These are phyloP conservation scores for Mortierella sp. DNA, from an alignment of 371 early-diverging fungal genomes.

Conservation along the genomic window DNA sequence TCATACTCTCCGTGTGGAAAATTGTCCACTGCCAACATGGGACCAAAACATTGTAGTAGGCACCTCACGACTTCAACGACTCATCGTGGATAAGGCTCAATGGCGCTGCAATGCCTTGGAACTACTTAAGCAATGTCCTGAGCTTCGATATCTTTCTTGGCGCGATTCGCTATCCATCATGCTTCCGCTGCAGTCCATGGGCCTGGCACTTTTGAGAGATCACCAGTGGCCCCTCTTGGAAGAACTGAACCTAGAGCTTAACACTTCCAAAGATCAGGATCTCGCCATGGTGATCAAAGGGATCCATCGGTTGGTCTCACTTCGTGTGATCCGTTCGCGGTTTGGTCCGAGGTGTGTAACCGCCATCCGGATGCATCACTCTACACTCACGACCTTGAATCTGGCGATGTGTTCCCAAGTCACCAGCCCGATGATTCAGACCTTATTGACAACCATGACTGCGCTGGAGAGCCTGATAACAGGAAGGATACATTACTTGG, in stretches of 20 bases:
- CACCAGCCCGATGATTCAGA: constrained; percentile 3
- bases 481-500: constrained; percentile 2
- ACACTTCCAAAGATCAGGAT: neutral
- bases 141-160: constrained; percentile 6
- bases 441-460: constrained; percentile 11
- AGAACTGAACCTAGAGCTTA: constrained; percentile 1
- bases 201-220: neutral
- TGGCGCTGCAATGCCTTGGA: neutral
- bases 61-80: neutral
- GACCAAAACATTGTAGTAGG: neutral
- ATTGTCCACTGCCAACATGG: neutral
- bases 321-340: neutral
- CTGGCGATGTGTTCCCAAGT: neutral
- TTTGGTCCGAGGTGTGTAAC: neutral
- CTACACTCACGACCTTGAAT: constrained; percentile 4
- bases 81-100: neutral
- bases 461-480: constrained; percentile 2
- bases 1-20: neutral
- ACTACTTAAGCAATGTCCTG: neutral
- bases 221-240: constrained; percentile 6
- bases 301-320: neutral
- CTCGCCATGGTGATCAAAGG: neutral
- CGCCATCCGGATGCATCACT: neutral
- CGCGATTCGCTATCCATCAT: neutral
- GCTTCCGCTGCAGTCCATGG: neutral